Evolutionary conservation across 2,329 filamentous ascomycete species (phyloP), one percentile per base, ranked within the genome.

Genomic region (Pseudogymnoascus sp.): DNA sequence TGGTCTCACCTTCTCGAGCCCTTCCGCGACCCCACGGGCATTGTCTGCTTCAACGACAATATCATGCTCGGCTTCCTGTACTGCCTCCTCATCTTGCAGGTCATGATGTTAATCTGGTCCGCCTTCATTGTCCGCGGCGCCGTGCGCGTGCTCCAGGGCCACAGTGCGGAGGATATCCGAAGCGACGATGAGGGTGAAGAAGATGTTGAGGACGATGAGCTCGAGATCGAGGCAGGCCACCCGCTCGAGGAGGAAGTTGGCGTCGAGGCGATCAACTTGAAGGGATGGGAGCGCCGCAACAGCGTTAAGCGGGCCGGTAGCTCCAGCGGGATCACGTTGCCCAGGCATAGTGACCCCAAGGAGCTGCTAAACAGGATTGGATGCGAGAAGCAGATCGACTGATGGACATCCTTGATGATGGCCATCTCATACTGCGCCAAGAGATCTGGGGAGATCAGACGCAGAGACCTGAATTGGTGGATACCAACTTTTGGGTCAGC

Each of bases 81-180:
- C 8, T 82, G 91, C 40, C 84, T 99, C 2, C 79, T 96, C 11
- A 83, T 88, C 38, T 81, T 99, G 21, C 92, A 97, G 75, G 79
- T 81, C 21, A 83, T 99, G 61, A 92, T 90, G 33, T 78, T 96
- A 37, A 81, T 90, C 65, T 97, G 95, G 95, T 96, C 97, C 71
- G 82, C 80, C 65, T 89, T 96, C 86, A 96, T 97, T 68, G 76
- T 93, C 40, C 85, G 87, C 63, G 90, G 99, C 2, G 92, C 92
- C 21, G 81, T 89, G 65, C 87, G 88, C 65, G 92, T 97, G 5
- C 73, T 97, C 37, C 83, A 82, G 60, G 93, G 93, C 33, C 84
- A 82, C 38, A 81, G 85, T 33, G 92, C 93, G 4, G 92, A 97
- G 66, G 95, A 99, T 71, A 83, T 86, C 16, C 86, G 95, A 62